Evolutionary conservation across 108 stramenopile genomes (phyloP).

Genomic region (Skeletonema menzelii): DNA sequence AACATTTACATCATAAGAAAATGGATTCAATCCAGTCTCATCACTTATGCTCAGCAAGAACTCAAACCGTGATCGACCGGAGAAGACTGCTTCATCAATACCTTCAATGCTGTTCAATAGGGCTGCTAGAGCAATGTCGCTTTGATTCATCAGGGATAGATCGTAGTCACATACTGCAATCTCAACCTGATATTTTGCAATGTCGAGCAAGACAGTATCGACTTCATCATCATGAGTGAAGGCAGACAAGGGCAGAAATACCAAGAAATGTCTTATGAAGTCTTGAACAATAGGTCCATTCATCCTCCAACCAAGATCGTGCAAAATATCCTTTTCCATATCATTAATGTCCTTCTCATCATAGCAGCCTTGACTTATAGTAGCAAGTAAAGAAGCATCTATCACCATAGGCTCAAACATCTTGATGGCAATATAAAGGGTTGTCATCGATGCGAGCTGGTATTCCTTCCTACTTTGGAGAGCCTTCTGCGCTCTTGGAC

Average conservation of each 20-base stretch:
- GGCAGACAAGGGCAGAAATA: slow-evolving; percentile 11
- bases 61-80: slow-evolving; percentile 3
- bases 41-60: slow-evolving; percentile 7
- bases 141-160: slow-evolving; percentile 19
- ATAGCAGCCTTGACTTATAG: slow-evolving; percentile 59
- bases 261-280: slow-evolving; percentile 34
- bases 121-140: slow-evolving; percentile 35
- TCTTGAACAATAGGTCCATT: slow-evolving; percentile 36
- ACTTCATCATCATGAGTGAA: background rate
- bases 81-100: slow-evolving; percentile 11
- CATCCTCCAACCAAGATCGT: slow-evolving; percentile 46
- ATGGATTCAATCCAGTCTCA: slow-evolving; percentile 11
- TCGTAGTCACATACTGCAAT: slow-evolving; percentile 27
- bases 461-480: slow-evolving; percentile 66
- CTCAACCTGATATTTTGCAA: slow-evolving; percentile 41
- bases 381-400: slow-evolving; percentile 55
- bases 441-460: slow-evolving; percentile 83
- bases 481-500: slow-evolving; percentile 49
- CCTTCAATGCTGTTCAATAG: slow-evolving; percentile 42
- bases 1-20: slow-evolving; percentile 11
- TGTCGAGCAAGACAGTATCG: slow-evolving; percentile 17
- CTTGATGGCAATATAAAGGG: slow-evolving; percentile 80
- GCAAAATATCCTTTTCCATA: slow-evolving; percentile 55
- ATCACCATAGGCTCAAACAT: slow-evolving; percentile 73
- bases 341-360: slow-evolving; percentile 42